phyloP scores from a whole-genome alignment of 2,329 filamentous ascomycete species.

The Fusarium equiseti region DNA sequence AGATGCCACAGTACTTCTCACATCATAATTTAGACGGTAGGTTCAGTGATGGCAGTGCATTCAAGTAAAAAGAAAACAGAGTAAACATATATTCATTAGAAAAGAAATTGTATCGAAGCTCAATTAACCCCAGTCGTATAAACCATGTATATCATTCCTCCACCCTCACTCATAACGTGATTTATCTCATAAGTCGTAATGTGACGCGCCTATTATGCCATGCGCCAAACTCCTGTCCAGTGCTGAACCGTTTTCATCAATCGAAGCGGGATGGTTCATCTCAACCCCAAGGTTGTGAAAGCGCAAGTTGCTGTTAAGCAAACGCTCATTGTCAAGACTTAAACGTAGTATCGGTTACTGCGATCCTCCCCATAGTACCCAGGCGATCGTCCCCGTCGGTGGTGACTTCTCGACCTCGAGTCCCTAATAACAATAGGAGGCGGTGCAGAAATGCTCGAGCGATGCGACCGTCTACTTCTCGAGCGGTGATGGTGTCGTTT shows the following conservation, averaged over 20 bases:
- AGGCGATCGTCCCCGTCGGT: conserved; percentile 31
- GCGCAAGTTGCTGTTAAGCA: neutral
- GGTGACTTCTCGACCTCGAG: conserved; percentile 39
- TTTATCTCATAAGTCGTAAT: conserved; percentile 30
- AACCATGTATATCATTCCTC: neutral
- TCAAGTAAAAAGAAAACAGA: neutral
- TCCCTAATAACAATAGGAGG: conserved; percentile 42
- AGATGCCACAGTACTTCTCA: neutral
- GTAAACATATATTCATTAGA: neutral
- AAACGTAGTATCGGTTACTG: conserved; percentile 35
- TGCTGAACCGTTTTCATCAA: neutral
- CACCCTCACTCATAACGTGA: conserved; percentile 2
- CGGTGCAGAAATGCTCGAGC: conserved; percentile 44
- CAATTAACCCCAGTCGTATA: neutral
- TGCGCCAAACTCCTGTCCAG: neutral
- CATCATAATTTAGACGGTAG: neutral
- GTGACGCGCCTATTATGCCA: neutral
- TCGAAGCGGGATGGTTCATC: too few relatives aligned
- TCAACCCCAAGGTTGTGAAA: neutral
- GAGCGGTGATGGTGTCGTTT: conserved; percentile 40
- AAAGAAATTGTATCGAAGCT: neutral
- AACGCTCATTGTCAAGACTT: neutral
- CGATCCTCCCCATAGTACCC: conserved; percentile 33
- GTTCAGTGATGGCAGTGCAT: neutral
- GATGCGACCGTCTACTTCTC: conserved; percentile 38